phyloP scores from a whole-genome alignment of 352 stramenopile genomes.

The Phytophthora ramorum region DNA sequence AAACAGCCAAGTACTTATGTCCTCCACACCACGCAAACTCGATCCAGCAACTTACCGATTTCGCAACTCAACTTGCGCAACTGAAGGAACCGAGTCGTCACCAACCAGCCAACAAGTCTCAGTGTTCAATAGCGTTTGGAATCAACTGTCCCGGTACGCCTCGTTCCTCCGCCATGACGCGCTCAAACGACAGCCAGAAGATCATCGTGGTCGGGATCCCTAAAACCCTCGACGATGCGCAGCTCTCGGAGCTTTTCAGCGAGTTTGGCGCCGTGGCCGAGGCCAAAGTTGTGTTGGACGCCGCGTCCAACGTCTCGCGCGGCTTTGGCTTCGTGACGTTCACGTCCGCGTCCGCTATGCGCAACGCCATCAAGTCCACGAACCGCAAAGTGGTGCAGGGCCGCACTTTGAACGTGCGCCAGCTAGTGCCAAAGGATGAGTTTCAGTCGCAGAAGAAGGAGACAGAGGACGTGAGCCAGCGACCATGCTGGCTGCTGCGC shows the following conservation, averaged over 20 bases:
- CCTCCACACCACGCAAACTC: too few species aligned
- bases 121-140: not conserved
- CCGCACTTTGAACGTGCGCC: slow-evolving; percentile 76
- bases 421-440: slow-evolving; percentile 77
- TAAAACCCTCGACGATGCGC: slow-evolving; percentile 75
- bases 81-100: not conserved
- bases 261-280: slow-evolving; percentile 75
- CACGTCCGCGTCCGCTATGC: slow-evolving; percentile 71
- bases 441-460: slow-evolving; percentile 59
- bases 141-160: not conserved
- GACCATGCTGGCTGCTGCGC: slow-evolving; percentile 74
- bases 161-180: slow-evolving; percentile 38
- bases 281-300: slow-evolving; percentile 78
- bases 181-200: slow-evolving; percentile 86
- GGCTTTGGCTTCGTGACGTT: slow-evolving; percentile 90
- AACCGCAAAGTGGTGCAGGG: slow-evolving; percentile 78
- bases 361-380: slow-evolving; percentile 76
- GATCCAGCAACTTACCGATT: too few species aligned
- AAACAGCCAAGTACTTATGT: too few species aligned
- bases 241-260: slow-evolving; percentile 75
- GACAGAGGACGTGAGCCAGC: slow-evolving; percentile 45
- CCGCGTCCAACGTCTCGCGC: slow-evolving; percentile 59
- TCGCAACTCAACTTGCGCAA: not conserved
- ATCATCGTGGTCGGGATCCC: slow-evolving; percentile 85
- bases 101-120: not conserved